A percentile compares a stretch with the other conserved stretches of the same genome.
Evolutionary conservation across 2,329 filamentous ascomycete genomes (phyloP).

Genomic region (Ascochyta clinopodiicola): DNA sequence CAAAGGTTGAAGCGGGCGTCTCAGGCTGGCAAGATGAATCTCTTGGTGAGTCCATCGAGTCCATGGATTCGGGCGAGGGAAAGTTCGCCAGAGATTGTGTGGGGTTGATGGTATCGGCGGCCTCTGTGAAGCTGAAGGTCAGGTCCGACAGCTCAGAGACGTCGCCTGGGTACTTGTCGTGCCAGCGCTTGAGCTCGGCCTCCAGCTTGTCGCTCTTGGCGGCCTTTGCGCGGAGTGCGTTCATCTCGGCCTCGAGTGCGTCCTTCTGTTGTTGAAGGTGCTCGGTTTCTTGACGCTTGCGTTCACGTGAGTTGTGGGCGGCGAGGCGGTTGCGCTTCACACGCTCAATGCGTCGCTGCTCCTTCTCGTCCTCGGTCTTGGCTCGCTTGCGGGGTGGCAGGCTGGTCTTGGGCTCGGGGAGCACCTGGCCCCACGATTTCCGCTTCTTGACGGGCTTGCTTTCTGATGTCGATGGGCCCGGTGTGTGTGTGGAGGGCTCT

Average conservation of each 20-base stretch:
- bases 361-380: slow-evolving; percentile 98
- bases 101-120: slow-evolving; percentile 43
- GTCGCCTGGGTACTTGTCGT: slow-evolving; percentile 42
- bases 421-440: slow-evolving; percentile 98
- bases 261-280: slow-evolving; percentile 72
- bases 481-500: slow-evolving; percentile 26
- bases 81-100: slow-evolving; percentile 43
- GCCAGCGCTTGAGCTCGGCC: slow-evolving; percentile 53
- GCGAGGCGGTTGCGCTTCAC: slow-evolving; percentile 95
- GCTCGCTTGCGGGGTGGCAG: slow-evolving; percentile 95
- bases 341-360: slow-evolving; percentile 95
- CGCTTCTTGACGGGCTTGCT: slow-evolving; percentile 83
- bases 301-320: slow-evolving; percentile 93
- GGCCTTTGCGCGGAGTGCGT: slow-evolving; percentile 59
- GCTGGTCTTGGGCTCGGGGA: slow-evolving; percentile 95
- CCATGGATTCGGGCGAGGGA: slow-evolving; percentile 47
- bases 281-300: slow-evolving; percentile 90
- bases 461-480: slow-evolving; percentile 29
- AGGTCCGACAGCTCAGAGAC: slow-evolving; percentile 29
- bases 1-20: slow-evolving; percentile 48
- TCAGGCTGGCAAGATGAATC: slow-evolving; percentile 48
- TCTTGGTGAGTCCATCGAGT: slow-evolving; percentile 49
- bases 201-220: slow-evolving; percentile 59
- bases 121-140: slow-evolving; percentile 30
- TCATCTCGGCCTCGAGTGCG: slow-evolving; percentile 68